Evolutionary conservation across 371 early-diverging fungal species (phyloP).

Genomic region (Mucor indicus): DNA sequence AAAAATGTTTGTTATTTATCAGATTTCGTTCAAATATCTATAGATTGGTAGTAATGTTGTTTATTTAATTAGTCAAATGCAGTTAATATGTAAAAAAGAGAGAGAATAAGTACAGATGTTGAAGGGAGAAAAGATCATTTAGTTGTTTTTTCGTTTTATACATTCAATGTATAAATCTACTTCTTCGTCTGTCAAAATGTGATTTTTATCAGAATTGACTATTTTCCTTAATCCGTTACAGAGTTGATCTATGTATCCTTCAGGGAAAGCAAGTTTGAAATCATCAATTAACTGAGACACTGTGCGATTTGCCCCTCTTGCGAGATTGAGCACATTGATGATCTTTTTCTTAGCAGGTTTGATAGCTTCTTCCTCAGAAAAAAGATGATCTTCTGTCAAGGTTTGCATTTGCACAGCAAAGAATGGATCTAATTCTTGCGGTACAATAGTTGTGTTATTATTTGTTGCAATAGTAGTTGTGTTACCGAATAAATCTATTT

Average conservation of each 20-base stretch:
- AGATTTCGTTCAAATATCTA: no score
- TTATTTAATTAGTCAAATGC: no score
- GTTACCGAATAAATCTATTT: constrained; percentile 11
- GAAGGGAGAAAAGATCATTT: no score
- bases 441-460: background rate
- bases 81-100: no score
- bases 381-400: background rate
- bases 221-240: constrained; percentile 10
- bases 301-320: constrained; percentile 7
- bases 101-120: no score
- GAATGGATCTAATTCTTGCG: background rate
- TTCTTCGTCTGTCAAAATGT: constrained; percentile 16
- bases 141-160: no score
- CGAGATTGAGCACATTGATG: background rate
- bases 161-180: constrained; percentile 19
- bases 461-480: background rate
- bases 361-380: constrained; percentile 5
- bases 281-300: constrained; percentile 17
- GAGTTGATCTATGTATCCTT: constrained; percentile 22
- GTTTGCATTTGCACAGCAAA: constrained; percentile 10
- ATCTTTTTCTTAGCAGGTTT: constrained; percentile 7
- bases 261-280: constrained; percentile 21
- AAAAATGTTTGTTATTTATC: no score
- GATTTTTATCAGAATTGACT: constrained; percentile 9
- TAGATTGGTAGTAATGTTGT: no score